A percentile compares a stretch with the other conserved stretches of the same genome.
Evolutionary conservation across 169 alveolate genomes (phyloP).

Genomic region (Babesia ovis): DNA sequence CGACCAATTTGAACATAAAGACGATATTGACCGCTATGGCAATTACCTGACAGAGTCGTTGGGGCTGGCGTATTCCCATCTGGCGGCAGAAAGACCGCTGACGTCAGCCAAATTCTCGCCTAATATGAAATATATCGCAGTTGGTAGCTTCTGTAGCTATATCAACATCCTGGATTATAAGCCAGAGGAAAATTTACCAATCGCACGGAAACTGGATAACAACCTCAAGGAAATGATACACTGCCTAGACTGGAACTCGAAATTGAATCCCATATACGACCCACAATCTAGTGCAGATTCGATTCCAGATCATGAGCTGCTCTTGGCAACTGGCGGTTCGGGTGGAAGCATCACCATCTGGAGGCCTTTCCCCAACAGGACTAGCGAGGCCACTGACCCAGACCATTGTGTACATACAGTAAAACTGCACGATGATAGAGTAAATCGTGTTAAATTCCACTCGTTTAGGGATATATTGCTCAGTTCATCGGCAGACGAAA

Average conservation of each 20-base stretch:
- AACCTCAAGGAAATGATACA: slow-evolving; percentile 73
- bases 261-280: slow-evolving; percentile 63
- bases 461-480: slow-evolving; percentile 67
- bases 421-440: slow-evolving; percentile 70
- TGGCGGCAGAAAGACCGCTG: slow-evolving; percentile 79
- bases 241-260: slow-evolving; percentile 77
- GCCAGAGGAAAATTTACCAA: slow-evolving; percentile 59
- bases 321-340: slow-evolving; percentile 75
- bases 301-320: slow-evolving; percentile 52
- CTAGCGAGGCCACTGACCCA: neutral
- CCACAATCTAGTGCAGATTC: slow-evolving; percentile 32
- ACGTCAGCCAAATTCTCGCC: slow-evolving; percentile 79
- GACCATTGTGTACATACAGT: slow-evolving; percentile 53
- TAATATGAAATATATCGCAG: slow-evolving; percentile 64
- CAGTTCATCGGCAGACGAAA: slow-evolving; percentile 75
- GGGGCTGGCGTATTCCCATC: slow-evolving; percentile 69
- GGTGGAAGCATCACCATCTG: slow-evolving; percentile 72
- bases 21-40: slow-evolving; percentile 66
- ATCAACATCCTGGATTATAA: slow-evolving; percentile 60
- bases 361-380: slow-evolving; percentile 61
- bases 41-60: slow-evolving; percentile 66
- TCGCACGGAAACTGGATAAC: slow-evolving; percentile 61
- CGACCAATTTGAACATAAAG: slow-evolving; percentile 72
- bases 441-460: slow-evolving; percentile 74
- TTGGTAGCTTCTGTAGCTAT: slow-evolving; percentile 61